These are phyloP conservation scores for Trichosporon sp. DNA, from an alignment of 1,284 basidiomycete genomes.

Conservation along the genomic window DNA sequence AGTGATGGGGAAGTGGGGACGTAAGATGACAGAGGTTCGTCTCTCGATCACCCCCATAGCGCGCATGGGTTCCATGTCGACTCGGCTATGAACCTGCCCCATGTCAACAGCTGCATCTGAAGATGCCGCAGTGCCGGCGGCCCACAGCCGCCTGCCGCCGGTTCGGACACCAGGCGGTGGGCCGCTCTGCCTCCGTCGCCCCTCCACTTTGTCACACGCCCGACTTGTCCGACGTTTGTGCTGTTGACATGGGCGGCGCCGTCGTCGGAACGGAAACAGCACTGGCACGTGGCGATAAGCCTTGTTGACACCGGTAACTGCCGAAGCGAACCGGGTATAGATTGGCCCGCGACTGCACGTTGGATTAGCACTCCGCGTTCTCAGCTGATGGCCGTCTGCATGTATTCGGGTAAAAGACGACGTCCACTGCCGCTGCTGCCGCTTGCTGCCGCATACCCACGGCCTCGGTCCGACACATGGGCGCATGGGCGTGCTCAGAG, in stretches of 20 bases:
- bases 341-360: not conserved
- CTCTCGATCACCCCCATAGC: no score
- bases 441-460: not conserved
- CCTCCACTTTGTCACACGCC: not conserved
- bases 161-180: not conserved
- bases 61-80: no score
- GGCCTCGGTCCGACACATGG: conserved; percentile 8
- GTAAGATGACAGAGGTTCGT: no score
- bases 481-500: not conserved
- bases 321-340: conserved; percentile 5
- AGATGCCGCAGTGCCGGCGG: no score
- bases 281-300: conserved; percentile 12
- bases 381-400: not conserved
- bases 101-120: no score
- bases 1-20: no score
- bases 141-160: no score
- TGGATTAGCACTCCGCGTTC: not conserved
- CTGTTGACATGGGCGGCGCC: not conserved
- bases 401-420: not conserved
- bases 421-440: not conserved
- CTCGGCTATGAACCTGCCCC: no score
- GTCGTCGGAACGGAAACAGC: conserved; percentile 5
- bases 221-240: not conserved
- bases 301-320: not conserved
- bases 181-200: not conserved